Evolutionary conservation across 2,329 filamentous ascomycete species (phyloP), one percentile per base, ranked within the genome.

Genomic region (Elsinoe perseae): DNA sequence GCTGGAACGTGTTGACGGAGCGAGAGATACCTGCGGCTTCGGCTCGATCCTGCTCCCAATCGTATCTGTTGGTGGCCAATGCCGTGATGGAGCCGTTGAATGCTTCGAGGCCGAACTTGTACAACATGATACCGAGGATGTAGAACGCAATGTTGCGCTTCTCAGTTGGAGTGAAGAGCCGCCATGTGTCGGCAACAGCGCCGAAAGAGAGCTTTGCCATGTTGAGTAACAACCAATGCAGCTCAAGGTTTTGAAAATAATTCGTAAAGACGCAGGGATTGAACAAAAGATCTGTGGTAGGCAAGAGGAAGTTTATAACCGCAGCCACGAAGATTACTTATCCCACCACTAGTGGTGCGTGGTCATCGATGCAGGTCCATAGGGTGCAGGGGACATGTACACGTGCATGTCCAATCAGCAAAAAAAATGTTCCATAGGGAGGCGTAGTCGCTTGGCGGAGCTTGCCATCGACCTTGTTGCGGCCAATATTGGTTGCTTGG

Each of bases 1-100:
- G 69, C 60, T 75, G 72, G 56, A 77, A 77, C 1, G 75, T 77
- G 27, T 52, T 52, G 28, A 52, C 48, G 4, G 23, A 18, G 50
- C 66, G 69, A n/a, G 67, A 64, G 25, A 52, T 5, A 8, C 48
- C 48, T 3, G 63, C 62, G 23, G 63, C 64, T 52, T 66, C 64
- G 4, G 61, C 65, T 14, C 62, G 58, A 21, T 62, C 61, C 32
- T 72, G 69, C 20, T 76, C 73, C 61, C 72, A 72, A 63, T 77
- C 75, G 64, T 77, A 78, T 52, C 75, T 69, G 60, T 78, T 78
- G 3, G 73, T 77, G 9, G 75, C 75, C 2, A 77, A 68, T 9
- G 74, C 73, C 34, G 74, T 72, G 60, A 79, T 71, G 28, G 75
- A 77, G 1, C 76, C 76, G 62, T 76, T 77, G 66, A 78, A 78